Percentiles rank a stretch among this genome's conserved stretches.
These are phyloP conservation scores for Arabidopsis lyrata DNA, from an alignment of 441 rosid genomes.

Conservation along the genomic window DNA sequence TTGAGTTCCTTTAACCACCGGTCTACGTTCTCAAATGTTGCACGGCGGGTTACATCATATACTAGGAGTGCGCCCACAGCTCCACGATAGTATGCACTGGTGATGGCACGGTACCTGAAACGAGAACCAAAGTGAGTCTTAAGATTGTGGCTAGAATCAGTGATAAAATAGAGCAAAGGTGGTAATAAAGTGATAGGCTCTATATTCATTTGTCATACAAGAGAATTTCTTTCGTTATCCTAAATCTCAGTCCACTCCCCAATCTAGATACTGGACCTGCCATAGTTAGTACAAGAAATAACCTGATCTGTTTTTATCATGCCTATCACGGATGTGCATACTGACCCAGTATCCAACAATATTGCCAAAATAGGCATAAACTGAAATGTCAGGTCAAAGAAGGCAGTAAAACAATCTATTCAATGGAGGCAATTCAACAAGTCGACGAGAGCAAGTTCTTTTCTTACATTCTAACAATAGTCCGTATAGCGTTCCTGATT, in stretches of 20 bases:
- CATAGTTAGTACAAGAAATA: background rate
- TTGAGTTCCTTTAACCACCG: conserved; percentile 51
- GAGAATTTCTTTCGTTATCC: background rate
- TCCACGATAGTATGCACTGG: conserved; percentile 55
- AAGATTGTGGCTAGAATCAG: conserved; percentile 2
- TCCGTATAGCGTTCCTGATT: background rate
- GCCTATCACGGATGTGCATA: conserved; percentile 13
- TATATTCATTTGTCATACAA: background rate
- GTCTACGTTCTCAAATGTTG: conserved; percentile 52
- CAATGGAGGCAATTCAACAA: conserved; percentile 22
- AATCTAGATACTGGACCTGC: background rate
- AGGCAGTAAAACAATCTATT: conserved; percentile 3
- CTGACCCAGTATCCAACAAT: background rate
- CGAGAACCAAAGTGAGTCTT: conserved; percentile 7
- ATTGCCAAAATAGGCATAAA: conserved; percentile 7
- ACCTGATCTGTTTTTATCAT: conserved; percentile 2
- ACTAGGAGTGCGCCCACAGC: conserved; percentile 52
- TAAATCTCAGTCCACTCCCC: background rate
- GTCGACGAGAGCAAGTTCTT: conserved; percentile 8
- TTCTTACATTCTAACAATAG: background rate
- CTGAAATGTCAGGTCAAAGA: conserved; percentile 11
- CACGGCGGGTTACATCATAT: conserved; percentile 51
- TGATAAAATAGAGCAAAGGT: background rate
- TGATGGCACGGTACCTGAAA: conserved; percentile 52
- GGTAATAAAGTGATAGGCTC: background rate